Percentiles rank a stretch among this genome's conserved stretches.
Evolutionary conservation across 129 eudicot species (phyloP).

Genomic region (Logfia minima): DNA sequence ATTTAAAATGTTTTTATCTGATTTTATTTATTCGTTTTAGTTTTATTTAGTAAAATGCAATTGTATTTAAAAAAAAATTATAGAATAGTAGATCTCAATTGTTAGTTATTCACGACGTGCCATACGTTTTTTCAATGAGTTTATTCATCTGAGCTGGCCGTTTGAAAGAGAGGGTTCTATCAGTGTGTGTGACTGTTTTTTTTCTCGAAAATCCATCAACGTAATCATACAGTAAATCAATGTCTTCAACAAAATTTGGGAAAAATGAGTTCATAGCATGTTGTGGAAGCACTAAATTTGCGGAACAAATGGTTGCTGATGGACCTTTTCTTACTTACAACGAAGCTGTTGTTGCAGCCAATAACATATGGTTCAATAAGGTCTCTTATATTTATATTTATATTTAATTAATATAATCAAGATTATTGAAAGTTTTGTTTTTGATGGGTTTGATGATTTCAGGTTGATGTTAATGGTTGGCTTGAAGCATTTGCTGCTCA

Average conservation of each 20-base stretch:
- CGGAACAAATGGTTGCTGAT: constrained; percentile 58
- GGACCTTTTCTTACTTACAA: constrained; percentile 58
- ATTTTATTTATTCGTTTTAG: too few relatives aligned
- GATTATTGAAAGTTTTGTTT: background rate
- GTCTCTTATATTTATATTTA: constrained; percentile 27
- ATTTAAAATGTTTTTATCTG: too few relatives aligned
- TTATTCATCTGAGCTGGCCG: background rate
- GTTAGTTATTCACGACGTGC: too few relatives aligned
- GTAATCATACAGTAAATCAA: background rate
- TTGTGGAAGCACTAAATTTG: constrained; percentile 86
- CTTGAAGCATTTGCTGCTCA: constrained; percentile 96
- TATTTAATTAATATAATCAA: background rate
- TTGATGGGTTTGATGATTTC: constrained; percentile 11
- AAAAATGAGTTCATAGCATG: constrained; percentile 73
- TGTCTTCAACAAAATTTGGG: constrained; percentile 22
- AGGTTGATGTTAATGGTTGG: constrained; percentile 97
- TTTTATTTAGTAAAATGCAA: too few relatives aligned
- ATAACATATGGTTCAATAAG: constrained; percentile 84
- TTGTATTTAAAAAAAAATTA: too few relatives aligned
- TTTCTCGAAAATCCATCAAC: background rate
- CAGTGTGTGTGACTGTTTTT: background rate
- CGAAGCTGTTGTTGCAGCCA: constrained; percentile 60
- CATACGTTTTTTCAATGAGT: background rate
- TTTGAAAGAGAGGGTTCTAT: background rate
- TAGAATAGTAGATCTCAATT: too few relatives aligned